Conservation (phyloP, 1,139 yeast species). For the Blastobotrys serpentis region DNA sequence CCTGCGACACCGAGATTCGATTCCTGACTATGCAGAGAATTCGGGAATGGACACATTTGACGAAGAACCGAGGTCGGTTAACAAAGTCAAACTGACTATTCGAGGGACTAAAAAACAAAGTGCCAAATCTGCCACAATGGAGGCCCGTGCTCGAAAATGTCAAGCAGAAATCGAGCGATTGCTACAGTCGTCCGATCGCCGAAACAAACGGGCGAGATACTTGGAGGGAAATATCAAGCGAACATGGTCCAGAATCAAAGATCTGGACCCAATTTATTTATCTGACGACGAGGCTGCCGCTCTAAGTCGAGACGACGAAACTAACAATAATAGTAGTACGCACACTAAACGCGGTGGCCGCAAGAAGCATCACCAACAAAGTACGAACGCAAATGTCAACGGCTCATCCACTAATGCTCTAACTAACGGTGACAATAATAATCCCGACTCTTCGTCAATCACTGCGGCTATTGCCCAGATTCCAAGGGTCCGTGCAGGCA, state of each 20-base stretch:
- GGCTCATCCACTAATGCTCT: slow-evolving; percentile 1
- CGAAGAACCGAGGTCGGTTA: slow-evolving; percentile 10
- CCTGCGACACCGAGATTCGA: slow-evolving; percentile 9
- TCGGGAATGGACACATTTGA: slow-evolving; percentile 3
- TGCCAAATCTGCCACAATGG: slow-evolving; percentile 11
- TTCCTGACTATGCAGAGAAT: slow-evolving; percentile 9
- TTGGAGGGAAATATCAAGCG: slow-evolving; percentile 30
- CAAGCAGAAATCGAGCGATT: slow-evolving; percentile 29
- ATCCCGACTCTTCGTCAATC: background rate
- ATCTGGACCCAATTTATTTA: slow-evolving; percentile 36
- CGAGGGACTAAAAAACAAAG: slow-evolving; percentile 21
- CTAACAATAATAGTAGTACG: slow-evolving; percentile 9
- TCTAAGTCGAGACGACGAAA: background rate
- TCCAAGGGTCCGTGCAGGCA: slow-evolving; percentile 8
- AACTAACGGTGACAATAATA: background rate
- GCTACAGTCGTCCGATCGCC: slow-evolving; percentile 27
- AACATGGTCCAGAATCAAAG: slow-evolving; percentile 34
- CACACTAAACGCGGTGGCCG: background rate
- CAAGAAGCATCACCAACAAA: background rate
- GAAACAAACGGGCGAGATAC: slow-evolving; percentile 26
- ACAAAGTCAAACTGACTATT: slow-evolving; percentile 20
- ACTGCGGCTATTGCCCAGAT: background rate
- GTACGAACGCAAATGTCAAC: background rate
- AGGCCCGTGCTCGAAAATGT: slow-evolving; percentile 19
- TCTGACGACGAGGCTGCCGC: slow-evolving; percentile 33